Evolutionary conservation across 106 monocot species (phyloP), one percentile per base, ranked within the genome.

Genomic region (Dendrobium catenatum): DNA sequence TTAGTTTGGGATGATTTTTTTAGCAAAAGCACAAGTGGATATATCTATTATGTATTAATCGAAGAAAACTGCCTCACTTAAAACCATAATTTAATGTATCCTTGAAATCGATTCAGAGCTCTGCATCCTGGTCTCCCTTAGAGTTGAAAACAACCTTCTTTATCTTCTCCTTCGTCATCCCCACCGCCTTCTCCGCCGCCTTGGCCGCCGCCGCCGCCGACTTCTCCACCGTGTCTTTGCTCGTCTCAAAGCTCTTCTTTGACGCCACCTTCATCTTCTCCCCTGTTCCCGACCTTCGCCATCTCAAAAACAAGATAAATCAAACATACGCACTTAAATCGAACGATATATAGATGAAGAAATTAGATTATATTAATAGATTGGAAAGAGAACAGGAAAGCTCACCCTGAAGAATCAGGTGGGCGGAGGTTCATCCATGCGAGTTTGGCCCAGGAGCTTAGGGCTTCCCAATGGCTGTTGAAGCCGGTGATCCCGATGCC

Each of bases 401-500:
- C 76, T 27, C 6, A 76, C 89, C 89, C 75, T 26, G 6, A 85
- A 80, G 51, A 51, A 67, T 83, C 85, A 1, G 89, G 89, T 0
- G 86, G 84, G 6, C 78, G 54, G 55, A 85, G 43, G 5, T 87
- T 92, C 75, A 92, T 76, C 87, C 81, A 85, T 18, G 85, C 79
- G 9, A 92, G 55, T 48, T 87, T 89, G 19, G 48, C 66, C 91
- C 91, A 89, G 9, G 82, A n/a, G 0, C 31, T 20, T 44, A 89
- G 4, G 10, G 80, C 51, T n/a, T 85, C 83, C 89, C 89, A 87
- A 17, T 73, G 87, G 85, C 77, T 82, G 64, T 43, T 79, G 74
- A 85, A n/a, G 41, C 80, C 87, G n/a, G 87, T 79, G 75, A 81
- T 59, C 8, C 91, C 91, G 72, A 92, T 89, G 24, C 85, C 91